Conservation (phyloP, 768 basidiomycete species). For the Cyclocybe aegerita region DNA sequence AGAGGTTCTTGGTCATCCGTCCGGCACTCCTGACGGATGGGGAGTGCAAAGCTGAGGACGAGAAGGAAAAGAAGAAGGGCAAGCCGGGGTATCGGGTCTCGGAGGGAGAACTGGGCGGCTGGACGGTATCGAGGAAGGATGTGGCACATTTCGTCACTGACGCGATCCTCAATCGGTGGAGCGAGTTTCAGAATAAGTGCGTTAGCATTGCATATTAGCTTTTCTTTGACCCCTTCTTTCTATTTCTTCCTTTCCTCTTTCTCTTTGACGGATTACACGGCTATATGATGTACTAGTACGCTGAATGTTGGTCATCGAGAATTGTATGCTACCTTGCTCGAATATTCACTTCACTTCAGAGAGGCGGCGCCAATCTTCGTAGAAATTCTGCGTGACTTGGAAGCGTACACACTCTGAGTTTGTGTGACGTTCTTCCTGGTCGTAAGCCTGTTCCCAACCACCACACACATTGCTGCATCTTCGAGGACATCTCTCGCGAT, state of each 20-base stretch:
- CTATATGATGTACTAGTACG: too few relatives aligned
- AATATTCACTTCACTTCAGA: too few relatives aligned
- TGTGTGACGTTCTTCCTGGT: too few relatives aligned
- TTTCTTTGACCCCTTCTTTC: not conserved
- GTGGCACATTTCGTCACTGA: conserved; percentile 66
- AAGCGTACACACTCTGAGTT: too few relatives aligned
- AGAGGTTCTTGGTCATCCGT: conserved; percentile 49
- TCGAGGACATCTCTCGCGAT: too few relatives aligned
- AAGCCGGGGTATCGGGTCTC: conserved; percentile 40
- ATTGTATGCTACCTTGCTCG: too few relatives aligned
- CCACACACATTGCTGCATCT: too few relatives aligned
- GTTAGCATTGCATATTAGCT: conserved; percentile 45
- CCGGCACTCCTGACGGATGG: conserved; percentile 63
- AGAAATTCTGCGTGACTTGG: too few relatives aligned
- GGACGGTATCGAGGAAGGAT: conserved; percentile 60
- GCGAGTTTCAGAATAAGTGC: conserved; percentile 49
- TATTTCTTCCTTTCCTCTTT: not conserved
- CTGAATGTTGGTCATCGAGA: too few relatives aligned
- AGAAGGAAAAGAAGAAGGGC: conserved; percentile 21
- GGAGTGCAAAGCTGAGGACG: conserved; percentile 34
- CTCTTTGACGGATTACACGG: not conserved
- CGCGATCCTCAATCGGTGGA: conserved; percentile 44
- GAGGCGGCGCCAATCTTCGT: too few relatives aligned
- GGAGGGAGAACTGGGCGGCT: conserved; percentile 43
- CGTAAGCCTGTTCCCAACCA: too few relatives aligned